Evolutionary conservation across 2,329 filamentous ascomycete species (phyloP), one percentile per base, ranked within the genome.

Genomic region (Ophiostoma ips): DNA sequence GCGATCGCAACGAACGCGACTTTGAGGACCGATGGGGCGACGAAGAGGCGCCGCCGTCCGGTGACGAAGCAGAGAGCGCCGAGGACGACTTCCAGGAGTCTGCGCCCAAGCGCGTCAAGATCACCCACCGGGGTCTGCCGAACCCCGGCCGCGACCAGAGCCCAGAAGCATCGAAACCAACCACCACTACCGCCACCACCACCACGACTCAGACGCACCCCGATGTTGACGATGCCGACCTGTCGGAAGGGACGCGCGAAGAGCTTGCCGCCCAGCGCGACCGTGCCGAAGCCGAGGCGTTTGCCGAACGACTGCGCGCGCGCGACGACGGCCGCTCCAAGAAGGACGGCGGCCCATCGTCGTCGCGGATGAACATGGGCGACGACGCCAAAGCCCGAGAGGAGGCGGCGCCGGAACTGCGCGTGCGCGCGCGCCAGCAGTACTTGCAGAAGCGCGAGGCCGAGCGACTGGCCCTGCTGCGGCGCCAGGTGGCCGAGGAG

Each of bases 391-490:
- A 76, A 35, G 77, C 83, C 7, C 73, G 83, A 51, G 73, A 73
- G 54, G 80, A 81, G 9, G 84, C 84, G n/a, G 74, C 95, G 62
- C 80, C 82, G 3, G 88, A 94, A 54, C 66, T 95, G 16, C 77
- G 92, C 38, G 73, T 92, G 60, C 78, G 87, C 31, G 94, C 89
- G 3, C 79, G 92, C 53, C 89, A 95, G 61, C 83, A 92, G 57
- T 98, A 98, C 61, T 72, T 98, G 30, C 87, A 88, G 65, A 96
- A 98, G 70, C 77, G 92, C 55, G 89, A 95, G 63, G 72, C 83
- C 0, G 87, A 96, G 64, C 79, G 87, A 53, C 68, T 98, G 15
- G 86, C 86, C 0, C 68, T 98, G n/a, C 68, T 98, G 46, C 79
- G 89, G 31, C 87, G 85, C 60, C 90, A 96, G 61, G 92, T 98